A percentile compares a stretch with the other conserved stretches of the same genome.
Conservation (phyloP, 306 rosid genomes). For the Pachyrhizus erosus region DNA sequence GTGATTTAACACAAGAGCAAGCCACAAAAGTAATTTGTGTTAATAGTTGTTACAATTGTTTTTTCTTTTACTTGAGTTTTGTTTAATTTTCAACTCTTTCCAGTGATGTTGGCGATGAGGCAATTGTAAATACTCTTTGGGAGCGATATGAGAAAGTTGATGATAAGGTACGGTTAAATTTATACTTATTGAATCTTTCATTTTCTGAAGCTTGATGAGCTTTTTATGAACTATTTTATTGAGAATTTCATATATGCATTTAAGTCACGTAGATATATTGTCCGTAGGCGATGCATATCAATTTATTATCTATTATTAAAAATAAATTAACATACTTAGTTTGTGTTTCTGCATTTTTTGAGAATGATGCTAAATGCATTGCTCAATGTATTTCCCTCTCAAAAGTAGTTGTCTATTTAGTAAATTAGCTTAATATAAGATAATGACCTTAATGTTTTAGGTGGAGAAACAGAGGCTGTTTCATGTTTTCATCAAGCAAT, state of each 20-base stretch:
- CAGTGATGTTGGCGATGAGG: constrained; percentile 95
- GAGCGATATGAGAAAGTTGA: constrained; percentile 73
- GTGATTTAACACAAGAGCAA: not conserved
- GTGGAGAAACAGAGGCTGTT: constrained; percentile 84
- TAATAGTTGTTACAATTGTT: not conserved
- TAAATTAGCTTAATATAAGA: constrained; percentile 17
- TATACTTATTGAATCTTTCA: constrained; percentile 23
- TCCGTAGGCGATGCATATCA: constrained; percentile 1
- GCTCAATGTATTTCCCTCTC: constrained; percentile 31
- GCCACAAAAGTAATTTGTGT: constrained; percentile 19
- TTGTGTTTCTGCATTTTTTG: constrained; percentile 24
- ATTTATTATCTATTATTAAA: constrained; percentile 13
- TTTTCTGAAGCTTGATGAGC: constrained; percentile 40
- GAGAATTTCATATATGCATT: constrained; percentile 6
- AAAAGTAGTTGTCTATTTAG: constrained; percentile 28
- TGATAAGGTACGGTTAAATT: constrained; percentile 76
- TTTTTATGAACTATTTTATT: constrained; percentile 30
- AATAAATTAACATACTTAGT: not conserved
- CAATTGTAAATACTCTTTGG: constrained; percentile 87
- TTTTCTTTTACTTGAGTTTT: constrained; percentile 30
- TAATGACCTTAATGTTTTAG: constrained; percentile 52
- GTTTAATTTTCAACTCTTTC: constrained; percentile 41
- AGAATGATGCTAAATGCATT: constrained; percentile 9
- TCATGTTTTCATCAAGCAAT: constrained; percentile 92
- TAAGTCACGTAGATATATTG: constrained; percentile 11